Conservation (phyloP, 768 basidiomycete species). For the Leucosporidium yakuticum region DNA sequence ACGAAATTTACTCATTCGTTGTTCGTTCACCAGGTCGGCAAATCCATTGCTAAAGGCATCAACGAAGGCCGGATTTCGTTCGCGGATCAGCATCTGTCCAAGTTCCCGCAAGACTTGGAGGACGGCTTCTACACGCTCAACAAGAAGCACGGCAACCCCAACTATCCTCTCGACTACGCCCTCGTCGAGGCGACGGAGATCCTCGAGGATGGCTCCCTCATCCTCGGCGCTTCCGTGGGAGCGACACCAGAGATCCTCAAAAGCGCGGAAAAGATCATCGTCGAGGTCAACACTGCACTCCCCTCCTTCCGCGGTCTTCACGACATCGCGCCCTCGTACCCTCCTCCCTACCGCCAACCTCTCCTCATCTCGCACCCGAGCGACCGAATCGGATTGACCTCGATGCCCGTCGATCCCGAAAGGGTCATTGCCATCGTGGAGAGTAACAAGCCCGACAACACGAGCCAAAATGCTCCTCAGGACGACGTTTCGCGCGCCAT, state of each 20-base stretch:
- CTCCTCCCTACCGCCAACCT: constrained; percentile 39
- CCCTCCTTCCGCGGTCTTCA: constrained; percentile 40
- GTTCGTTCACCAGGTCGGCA: constrained; percentile 27
- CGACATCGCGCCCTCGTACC: constrained; percentile 38
- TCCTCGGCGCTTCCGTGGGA: constrained; percentile 40
- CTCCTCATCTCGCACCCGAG: constrained; percentile 31
- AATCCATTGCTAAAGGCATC: constrained; percentile 38
- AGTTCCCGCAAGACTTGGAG: constrained; percentile 27
- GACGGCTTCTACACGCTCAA: constrained; percentile 37
- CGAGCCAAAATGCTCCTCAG: constrained; percentile 37
- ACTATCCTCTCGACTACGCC: constrained; percentile 38
- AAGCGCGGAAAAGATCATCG: constrained; percentile 39
- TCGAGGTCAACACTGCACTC: constrained; percentile 42
- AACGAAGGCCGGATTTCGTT: constrained; percentile 39
- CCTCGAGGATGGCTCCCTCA: constrained; percentile 37
- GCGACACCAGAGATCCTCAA: constrained; percentile 41
- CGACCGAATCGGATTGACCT: constrained; percentile 37
- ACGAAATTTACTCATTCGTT: too few species aligned
- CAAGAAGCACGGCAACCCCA: constrained; percentile 34
- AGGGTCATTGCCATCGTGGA: constrained; percentile 40
- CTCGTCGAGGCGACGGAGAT: constrained; percentile 40
- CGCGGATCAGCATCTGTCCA: constrained; percentile 17
- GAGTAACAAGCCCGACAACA: constrained; percentile 37
- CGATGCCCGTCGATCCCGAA: constrained; percentile 39
- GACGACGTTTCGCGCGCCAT: constrained; percentile 31